Evolutionary conservation across 2,329 filamentous ascomycete species (phyloP).

Genomic region (Cladophialophora yegresii): DNA sequence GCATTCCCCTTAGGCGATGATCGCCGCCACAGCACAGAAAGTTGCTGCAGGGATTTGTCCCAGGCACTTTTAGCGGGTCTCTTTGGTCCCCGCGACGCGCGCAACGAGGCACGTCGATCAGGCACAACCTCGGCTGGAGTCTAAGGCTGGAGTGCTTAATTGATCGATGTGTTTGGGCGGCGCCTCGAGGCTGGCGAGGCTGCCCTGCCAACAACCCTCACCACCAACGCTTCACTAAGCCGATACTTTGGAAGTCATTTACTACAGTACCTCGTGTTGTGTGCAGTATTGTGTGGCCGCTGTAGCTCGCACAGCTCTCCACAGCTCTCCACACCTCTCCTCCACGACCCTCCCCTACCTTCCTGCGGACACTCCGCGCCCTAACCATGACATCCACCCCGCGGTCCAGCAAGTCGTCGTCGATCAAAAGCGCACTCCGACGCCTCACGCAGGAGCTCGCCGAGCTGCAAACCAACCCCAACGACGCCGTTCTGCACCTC

Average conservation of each 20-base stretch:
- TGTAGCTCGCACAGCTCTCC: too few relatives aligned
- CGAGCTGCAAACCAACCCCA: constrained; percentile 58
- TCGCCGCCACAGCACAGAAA: neutral
- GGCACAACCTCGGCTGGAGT: constrained; percentile 15
- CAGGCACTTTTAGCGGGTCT: neutral
- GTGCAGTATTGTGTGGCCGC: neutral
- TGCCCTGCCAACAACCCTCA: constrained; percentile 6
- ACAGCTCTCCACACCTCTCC: neutral
- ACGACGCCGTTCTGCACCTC: constrained; percentile 58
- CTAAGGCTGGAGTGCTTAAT: neutral
- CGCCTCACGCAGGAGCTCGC: constrained; percentile 64
- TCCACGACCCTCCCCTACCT: neutral
- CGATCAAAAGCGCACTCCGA: constrained; percentile 50
- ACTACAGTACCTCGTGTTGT: neutral
- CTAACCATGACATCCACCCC: constrained; percentile 14
- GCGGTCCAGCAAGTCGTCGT: constrained; percentile 22
- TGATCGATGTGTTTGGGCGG: neutral
- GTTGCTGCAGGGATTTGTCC: neutral
- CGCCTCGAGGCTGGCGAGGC: neutral
- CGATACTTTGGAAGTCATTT: neutral
- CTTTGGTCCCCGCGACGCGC: constrained; percentile 2
- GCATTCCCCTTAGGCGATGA: constrained; percentile 5
- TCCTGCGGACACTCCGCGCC: neutral
- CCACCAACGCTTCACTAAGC: neutral
- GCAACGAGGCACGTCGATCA: too few relatives aligned